These are phyloP conservation scores for Crassisporium funariophilum DNA, from an alignment of 768 basidiomycete species.

Conservation along the genomic window DNA sequence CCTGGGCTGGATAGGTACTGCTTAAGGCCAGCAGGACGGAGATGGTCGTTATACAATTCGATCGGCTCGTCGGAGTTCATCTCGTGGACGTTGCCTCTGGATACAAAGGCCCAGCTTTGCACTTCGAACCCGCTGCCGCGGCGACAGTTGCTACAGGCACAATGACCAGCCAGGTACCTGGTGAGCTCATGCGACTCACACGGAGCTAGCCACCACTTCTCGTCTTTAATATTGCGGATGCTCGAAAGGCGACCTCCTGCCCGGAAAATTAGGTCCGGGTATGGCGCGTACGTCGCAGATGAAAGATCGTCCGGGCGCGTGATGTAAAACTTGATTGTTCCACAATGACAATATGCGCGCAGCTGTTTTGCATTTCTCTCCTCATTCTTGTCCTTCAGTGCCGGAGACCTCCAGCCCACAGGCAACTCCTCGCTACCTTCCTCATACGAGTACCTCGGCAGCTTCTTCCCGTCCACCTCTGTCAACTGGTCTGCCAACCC, in stretches of 20 bases:
- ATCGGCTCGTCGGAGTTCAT: constrained; percentile 2
- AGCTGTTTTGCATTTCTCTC: neutral
- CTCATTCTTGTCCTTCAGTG: neutral
- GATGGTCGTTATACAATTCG: constrained; percentile 11
- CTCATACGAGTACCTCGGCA: constrained; percentile 15
- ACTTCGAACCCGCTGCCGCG: constrained; percentile 21
- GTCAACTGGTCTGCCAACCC: constrained; percentile 21
- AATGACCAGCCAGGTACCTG: constrained; percentile 22
- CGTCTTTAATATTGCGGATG: constrained; percentile 15
- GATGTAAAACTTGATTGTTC: constrained; percentile 12
- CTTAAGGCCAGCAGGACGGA: constrained; percentile 22
- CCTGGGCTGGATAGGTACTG: constrained; percentile 27
- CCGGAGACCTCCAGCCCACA: constrained; percentile 16
- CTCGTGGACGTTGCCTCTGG: constrained; percentile 19
- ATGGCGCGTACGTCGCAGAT: constrained; percentile 12
- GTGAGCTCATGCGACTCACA: constrained; percentile 7
- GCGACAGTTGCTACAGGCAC: constrained; percentile 22
- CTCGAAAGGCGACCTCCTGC: constrained; percentile 10
- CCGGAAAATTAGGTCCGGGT: constrained; percentile 24
- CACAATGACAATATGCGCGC: constrained; percentile 18
- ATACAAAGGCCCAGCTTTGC: constrained; percentile 20
- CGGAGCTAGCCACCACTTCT: constrained; percentile 29
- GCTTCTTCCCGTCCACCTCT: constrained; percentile 5
- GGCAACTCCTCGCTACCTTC: constrained; percentile 14
- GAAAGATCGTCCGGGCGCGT: constrained; percentile 22